Conservation (phyloP, 768 basidiomycete genomes). For the Paxillus rubicundulus region DNA sequence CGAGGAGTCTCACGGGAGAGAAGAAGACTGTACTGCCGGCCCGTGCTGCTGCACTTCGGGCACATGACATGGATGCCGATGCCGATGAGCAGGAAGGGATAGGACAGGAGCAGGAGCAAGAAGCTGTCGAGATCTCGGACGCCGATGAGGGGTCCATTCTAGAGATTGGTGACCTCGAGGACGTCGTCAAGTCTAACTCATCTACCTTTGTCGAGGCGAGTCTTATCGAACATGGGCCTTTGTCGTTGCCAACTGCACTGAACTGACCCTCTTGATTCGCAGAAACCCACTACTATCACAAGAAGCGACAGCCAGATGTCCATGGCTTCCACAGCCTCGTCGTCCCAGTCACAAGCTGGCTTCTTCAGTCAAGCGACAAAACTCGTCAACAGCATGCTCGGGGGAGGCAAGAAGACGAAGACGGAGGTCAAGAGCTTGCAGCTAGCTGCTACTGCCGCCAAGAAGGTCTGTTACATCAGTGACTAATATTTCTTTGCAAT, state of each 20-base stretch:
- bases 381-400: constrained; percentile 63
- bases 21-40: constrained; percentile 5
- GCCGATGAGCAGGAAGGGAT: constrained; percentile 10
- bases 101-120: constrained; percentile 8
- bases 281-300: constrained; percentile 15
- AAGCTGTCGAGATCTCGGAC: constrained; percentile 34
- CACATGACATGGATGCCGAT: constrained; percentile 12
- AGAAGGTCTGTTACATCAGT: constrained; percentile 60
- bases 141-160: constrained; percentile 32
- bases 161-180: constrained; percentile 38
- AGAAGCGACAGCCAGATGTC: constrained; percentile 58
- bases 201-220: constrained; percentile 45
- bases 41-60: neutral
- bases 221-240: constrained; percentile 4
- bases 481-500: neutral
- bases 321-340: constrained; percentile 41
- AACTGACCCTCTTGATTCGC: constrained; percentile 13
- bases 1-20: constrained; percentile 19
- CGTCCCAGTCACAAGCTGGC: constrained; percentile 48
- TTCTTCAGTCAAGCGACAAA: constrained; percentile 72
- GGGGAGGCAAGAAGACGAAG: constrained; percentile 68
- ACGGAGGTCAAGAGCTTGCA: constrained; percentile 80
- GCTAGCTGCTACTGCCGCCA: constrained; percentile 78
- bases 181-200: constrained; percentile 38
- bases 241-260: neutral